These are phyloP conservation scores for Populus hybrid DNA, from an alignment of 441 rosid genomes.

Conservation along the genomic window DNA sequence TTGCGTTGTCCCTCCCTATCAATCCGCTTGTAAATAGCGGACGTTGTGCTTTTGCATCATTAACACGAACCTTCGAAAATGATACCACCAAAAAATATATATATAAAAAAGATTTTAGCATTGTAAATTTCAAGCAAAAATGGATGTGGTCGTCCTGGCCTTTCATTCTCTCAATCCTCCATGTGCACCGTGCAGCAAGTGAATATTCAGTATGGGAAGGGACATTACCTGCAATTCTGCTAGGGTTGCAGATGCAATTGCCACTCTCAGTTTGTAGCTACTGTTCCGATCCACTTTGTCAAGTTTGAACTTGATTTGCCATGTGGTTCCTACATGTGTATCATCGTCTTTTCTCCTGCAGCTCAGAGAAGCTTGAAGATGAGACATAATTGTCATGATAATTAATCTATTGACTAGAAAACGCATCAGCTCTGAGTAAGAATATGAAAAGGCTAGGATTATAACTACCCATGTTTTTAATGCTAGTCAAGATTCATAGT, in stretches of 20 bases:
- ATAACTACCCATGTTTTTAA: not conserved
- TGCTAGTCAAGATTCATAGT: not conserved
- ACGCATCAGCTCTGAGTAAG: not conserved
- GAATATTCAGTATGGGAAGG: not conserved
- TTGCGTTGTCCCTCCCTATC: constrained; percentile 82
- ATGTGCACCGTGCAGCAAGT: not conserved
- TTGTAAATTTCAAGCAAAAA: not conserved
- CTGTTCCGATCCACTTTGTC: constrained; percentile 23
- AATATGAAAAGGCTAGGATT: not conserved
- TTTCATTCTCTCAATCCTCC: not conserved
- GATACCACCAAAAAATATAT: not conserved
- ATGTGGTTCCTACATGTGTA: constrained; percentile 47
- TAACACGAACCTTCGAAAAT: constrained; percentile 48
- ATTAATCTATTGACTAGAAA: not conserved
- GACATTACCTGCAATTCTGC: constrained; percentile 58
- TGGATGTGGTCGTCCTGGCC: not conserved
- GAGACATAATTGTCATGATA: not conserved
- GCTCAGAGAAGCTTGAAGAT: constrained; percentile 5
- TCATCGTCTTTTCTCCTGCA: constrained; percentile 18
- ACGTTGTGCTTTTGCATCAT: constrained; percentile 38
- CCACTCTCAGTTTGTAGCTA: constrained; percentile 56
- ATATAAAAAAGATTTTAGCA: not conserved
- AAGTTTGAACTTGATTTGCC: constrained; percentile 66
- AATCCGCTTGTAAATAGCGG: constrained; percentile 62
- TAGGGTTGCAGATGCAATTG: constrained; percentile 61